Evolutionary conservation across 495 filamentous ascomycete genomes (phyloP).

Genomic region (Cercophora samala): DNA sequence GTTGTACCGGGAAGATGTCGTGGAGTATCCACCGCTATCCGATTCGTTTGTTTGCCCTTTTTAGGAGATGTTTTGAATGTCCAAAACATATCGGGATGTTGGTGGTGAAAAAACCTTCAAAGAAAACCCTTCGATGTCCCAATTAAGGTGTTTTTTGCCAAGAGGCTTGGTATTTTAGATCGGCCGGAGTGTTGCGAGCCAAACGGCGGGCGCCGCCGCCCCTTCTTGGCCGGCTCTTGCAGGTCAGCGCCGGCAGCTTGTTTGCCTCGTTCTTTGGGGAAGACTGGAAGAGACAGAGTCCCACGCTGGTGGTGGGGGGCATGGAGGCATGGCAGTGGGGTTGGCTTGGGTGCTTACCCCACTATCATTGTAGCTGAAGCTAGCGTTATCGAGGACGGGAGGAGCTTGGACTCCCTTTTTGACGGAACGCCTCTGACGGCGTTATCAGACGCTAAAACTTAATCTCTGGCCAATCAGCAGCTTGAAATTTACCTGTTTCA

Average conservation of each 20-base stretch:
- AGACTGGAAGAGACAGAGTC: background rate
- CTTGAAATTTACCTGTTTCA: background rate
- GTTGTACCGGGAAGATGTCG: background rate
- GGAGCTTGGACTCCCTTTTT: background rate
- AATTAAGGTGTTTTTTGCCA: background rate
- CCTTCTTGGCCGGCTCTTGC: background rate
- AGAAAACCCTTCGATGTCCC: background rate
- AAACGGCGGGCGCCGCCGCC: slow-evolving; percentile 4
- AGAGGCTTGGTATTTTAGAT: background rate
- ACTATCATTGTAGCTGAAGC: background rate
- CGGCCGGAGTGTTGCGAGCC: background rate
- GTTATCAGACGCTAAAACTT: slow-evolving; percentile 14
- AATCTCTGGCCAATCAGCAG: slow-evolving; percentile 5
- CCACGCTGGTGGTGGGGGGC: too few relatives aligned
- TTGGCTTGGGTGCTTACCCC: background rate
- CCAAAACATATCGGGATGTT: background rate
- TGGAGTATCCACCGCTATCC: background rate
- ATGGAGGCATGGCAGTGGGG: too few relatives aligned
- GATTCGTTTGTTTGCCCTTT: background rate
- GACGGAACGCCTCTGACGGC: slow-evolving; percentile 10
- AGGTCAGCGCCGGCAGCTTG: background rate
- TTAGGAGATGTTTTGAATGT: background rate
- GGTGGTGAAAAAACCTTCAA: background rate
- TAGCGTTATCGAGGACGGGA: slow-evolving; percentile 10
- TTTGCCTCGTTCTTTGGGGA: background rate